phyloP scores from a whole-genome alignment of 2,329 filamentous ascomycete species.

The Phyllosticta paracitricarpa region DNA sequence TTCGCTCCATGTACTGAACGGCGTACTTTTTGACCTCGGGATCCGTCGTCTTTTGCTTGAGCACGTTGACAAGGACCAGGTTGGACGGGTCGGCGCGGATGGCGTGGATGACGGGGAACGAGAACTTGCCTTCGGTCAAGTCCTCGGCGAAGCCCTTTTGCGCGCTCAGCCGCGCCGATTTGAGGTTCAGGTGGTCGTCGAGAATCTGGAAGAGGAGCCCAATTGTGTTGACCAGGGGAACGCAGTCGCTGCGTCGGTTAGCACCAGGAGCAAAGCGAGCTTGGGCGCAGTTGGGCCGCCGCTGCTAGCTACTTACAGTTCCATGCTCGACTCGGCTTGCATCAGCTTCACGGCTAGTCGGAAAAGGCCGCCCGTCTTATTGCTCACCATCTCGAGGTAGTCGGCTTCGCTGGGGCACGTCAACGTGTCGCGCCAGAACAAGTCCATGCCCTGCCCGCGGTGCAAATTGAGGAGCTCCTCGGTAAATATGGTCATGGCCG shows the following conservation, averaged over 20 bases:
- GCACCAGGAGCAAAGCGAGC: not conserved
- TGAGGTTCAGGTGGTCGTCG: slow-evolving; percentile 87
- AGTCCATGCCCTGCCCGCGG: slow-evolving; percentile 80
- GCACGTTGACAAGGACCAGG: slow-evolving; percentile 77
- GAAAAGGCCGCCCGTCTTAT: slow-evolving; percentile 85
- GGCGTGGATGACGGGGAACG: slow-evolving; percentile 88
- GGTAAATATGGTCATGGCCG: slow-evolving; percentile 59
- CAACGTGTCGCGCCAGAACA: slow-evolving; percentile 79
- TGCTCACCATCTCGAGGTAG: slow-evolving; percentile 88
- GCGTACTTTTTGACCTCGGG: slow-evolving; percentile 87
- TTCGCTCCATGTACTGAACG: slow-evolving; percentile 80
- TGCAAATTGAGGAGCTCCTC: slow-evolving; percentile 80
- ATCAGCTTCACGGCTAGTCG: slow-evolving; percentile 77
- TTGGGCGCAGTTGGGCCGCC: slow-evolving; percentile 8
- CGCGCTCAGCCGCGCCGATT: slow-evolving; percentile 27
- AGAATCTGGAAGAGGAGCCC: slow-evolving; percentile 85
- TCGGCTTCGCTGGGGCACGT: slow-evolving; percentile 79
- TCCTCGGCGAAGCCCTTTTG: slow-evolving; percentile 96
- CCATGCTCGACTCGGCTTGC: slow-evolving; percentile 57
- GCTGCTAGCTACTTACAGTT: slow-evolving; percentile 27
- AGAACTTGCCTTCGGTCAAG: slow-evolving; percentile 93
- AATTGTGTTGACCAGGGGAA: slow-evolving; percentile 74
- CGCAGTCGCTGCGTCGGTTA: slow-evolving; percentile 48
- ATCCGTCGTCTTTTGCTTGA: slow-evolving; percentile 80
- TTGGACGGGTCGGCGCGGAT: slow-evolving; percentile 68